These are phyloP conservation scores for Astrocystis sublimbata DNA, from an alignment of 495 filamentous ascomycete genomes.

Conservation along the genomic window DNA sequence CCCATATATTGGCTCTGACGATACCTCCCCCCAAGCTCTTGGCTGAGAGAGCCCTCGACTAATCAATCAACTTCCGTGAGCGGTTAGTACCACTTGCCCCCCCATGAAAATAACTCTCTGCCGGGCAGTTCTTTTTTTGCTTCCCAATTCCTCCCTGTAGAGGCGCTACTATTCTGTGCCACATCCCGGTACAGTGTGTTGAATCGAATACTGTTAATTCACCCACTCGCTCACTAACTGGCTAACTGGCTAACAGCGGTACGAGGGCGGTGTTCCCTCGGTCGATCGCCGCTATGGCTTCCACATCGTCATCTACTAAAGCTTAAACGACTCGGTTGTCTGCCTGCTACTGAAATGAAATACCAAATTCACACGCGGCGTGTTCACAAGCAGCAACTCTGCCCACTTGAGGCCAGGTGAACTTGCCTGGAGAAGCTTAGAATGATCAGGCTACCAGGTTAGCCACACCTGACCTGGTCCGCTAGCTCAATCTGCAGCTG, in stretches of 20 bases:
- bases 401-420: constrained; percentile 1
- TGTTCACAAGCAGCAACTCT: constrained; percentile 4
- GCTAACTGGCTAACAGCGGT: background rate
- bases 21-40: too few relatives aligned
- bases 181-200: too few relatives aligned
- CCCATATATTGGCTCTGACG: too few relatives aligned
- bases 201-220: too few relatives aligned
- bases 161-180: too few relatives aligned
- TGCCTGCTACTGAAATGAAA: too few relatives aligned
- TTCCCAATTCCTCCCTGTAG: too few relatives aligned
- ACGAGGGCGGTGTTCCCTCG: background rate
- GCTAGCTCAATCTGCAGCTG: constrained; percentile 15
- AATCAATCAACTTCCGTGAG: too few relatives aligned
- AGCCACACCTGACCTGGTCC: constrained; percentile 12
- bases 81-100: too few relatives aligned
- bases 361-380: background rate
- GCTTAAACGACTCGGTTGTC: background rate
- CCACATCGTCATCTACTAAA: background rate
- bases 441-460: background rate
- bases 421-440: background rate
- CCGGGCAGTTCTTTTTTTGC: too few relatives aligned
- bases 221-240: background rate
- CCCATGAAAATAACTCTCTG: too few relatives aligned
- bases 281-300: constrained; percentile 9
- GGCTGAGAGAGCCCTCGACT: too few relatives aligned